Evolutionary conservation across 176 grass and related monocot genomes (phyloP).

Genomic region (Carex parvula): DNA sequence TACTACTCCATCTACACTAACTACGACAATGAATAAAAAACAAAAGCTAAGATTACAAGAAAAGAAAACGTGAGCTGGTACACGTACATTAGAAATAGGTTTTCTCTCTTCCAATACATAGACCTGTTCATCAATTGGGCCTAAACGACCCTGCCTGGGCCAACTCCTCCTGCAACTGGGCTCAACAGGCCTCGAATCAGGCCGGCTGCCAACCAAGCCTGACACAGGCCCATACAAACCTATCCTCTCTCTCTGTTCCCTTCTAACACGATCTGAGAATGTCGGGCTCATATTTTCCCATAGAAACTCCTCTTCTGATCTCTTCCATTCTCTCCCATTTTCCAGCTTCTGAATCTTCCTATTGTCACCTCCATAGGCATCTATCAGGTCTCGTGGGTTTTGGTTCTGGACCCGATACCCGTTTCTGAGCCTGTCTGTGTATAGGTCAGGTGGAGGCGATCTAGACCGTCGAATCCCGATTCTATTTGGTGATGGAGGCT

Average conservation of each 20-base stretch:
- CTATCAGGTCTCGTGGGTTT: constrained; percentile 85
- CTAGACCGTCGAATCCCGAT: constrained; percentile 33
- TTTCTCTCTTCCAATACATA: constrained; percentile 57
- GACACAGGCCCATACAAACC: constrained; percentile 15
- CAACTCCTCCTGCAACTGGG: constrained; percentile 55
- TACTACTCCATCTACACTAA: not conserved
- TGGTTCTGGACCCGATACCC: constrained; percentile 49
- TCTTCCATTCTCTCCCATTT: constrained; percentile 63
- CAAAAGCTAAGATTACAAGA: constrained; percentile 8
- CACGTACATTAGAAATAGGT: constrained; percentile 40
- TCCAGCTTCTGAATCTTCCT: constrained; percentile 70
- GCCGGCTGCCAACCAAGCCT: constrained; percentile 35
- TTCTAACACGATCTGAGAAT: constrained; percentile 60
- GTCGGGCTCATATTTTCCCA: constrained; percentile 99
- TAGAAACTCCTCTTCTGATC: constrained; percentile 82
- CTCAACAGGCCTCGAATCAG: constrained; percentile 44
- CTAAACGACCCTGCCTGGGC: constrained; percentile 39
- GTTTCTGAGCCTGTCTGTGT: constrained; percentile 54
- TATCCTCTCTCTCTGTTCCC: constrained; percentile 26
- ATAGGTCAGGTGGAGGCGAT: constrained; percentile 60
- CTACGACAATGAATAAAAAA: not conserved
- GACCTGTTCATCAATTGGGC: constrained; percentile 37
- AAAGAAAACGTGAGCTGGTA: constrained; percentile 37
- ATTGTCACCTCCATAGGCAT: constrained; percentile 71
- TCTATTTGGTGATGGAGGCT: constrained; percentile 29